Base-by-base conservation (phyloP, 116 monocot genomes). In the Cymodocea nodosa region DNA sequence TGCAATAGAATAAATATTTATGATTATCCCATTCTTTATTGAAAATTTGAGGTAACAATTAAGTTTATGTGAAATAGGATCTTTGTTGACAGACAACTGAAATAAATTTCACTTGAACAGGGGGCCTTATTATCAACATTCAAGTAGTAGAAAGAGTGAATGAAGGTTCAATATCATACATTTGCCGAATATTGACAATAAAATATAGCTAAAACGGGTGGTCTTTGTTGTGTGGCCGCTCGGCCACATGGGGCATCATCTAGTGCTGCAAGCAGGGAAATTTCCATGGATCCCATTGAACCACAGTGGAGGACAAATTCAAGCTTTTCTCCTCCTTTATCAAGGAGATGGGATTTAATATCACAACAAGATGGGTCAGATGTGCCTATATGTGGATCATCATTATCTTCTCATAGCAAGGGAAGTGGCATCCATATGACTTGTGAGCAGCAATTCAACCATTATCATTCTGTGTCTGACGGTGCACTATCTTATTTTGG, bases 161-260 rank as follows among this genome's bases (percentile, higher is more conserved):
- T 25, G 51, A 65, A 23, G 25, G 50, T 37, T 55, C n/a, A 35
- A n/a, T 53, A 30, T 52, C 54, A 35, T 39, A 4, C 52, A 37
- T 49, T 10, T 52, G n/a, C 66, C 5, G 18, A 55, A 37, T 36
- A 55, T 35, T 56, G 30, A 56, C 9, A 6, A 44, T 23, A 53
- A 35, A 18, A 63, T 22, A 67, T 67, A 35, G 73, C 76, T 81
- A 89, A 89, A 65, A 93, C 89, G 93, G 93, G 93, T 85, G 85
- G 83, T 74, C 83, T 85, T 70, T 93, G 93, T 78, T 93, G 93
- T 67, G 85, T 85, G 89, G 89, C 88, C 83, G 77, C 81, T 53
- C 73, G 93, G 89, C 93, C 93, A 88, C 93, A 93, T 83, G 88
- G 79, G 75, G 19, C 83, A 44, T 88, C 81, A 68, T 81, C 88